These are phyloP conservation scores for Claviceps sp. DNA, from an alignment of 2,329 filamentous ascomycete species.

Conservation along the genomic window DNA sequence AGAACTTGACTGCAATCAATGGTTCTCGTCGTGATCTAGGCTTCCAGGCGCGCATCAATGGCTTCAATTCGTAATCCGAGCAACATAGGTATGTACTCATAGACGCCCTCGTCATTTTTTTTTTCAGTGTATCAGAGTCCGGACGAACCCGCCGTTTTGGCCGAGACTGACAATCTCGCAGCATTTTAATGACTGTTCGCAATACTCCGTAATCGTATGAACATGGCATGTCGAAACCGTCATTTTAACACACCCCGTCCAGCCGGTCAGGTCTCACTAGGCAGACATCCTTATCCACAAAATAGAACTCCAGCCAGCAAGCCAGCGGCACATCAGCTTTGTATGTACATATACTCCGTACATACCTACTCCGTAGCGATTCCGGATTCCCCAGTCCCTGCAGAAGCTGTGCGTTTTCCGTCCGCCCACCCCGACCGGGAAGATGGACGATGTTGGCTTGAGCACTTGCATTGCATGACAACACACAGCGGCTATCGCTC, in stretches of 20 bases:
- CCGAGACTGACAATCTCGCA: not conserved
- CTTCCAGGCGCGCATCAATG: too few relatives aligned
- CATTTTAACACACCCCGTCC: not conserved
- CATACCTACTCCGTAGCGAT: too few relatives aligned
- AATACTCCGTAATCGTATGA: too few relatives aligned
- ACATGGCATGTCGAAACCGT: not conserved
- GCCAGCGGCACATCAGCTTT: not conserved
- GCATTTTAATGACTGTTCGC: not conserved
- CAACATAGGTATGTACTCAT: too few relatives aligned
- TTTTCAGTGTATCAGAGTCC: not conserved
- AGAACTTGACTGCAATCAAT: too few relatives aligned
- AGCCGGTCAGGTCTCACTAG: not conserved
- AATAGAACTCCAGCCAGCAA: not conserved
- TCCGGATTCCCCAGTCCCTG: constrained; percentile 15
- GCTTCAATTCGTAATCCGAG: not conserved
- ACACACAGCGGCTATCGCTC: constrained; percentile 27
- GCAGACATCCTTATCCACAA: not conserved
- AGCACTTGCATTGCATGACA: constrained; percentile 24
- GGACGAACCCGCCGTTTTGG: not conserved
- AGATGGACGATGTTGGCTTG: constrained; percentile 13
- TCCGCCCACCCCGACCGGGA: constrained; percentile 5
- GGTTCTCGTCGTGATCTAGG: too few relatives aligned
- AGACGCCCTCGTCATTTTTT: not conserved
- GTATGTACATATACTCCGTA: too few relatives aligned
- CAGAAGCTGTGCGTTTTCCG: constrained; percentile 8